Conservation (phyloP, 2,329 filamentous ascomycete species). For the Chaetomiaceae sp. region DNA sequence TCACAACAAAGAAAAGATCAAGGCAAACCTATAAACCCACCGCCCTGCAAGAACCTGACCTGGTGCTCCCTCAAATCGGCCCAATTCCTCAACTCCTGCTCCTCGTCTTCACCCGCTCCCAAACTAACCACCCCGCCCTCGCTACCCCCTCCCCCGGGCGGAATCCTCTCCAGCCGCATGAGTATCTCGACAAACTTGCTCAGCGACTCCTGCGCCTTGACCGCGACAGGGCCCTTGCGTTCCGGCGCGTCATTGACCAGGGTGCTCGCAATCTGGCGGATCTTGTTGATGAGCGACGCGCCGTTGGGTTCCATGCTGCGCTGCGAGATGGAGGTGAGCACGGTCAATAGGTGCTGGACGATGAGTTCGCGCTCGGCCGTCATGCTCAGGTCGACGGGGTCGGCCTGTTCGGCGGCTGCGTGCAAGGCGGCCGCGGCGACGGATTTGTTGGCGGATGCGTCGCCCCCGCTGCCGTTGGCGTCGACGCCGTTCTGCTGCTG, state of each 20-base stretch:
- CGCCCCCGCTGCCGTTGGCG: constrained; percentile 23
- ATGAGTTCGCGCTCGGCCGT: constrained; percentile 73
- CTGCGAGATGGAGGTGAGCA: constrained; percentile 74
- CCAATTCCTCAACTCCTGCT: constrained; percentile 73
- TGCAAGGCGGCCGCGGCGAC: constrained; percentile 19
- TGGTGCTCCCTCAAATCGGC: constrained; percentile 73
- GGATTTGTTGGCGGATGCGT: constrained; percentile 22
- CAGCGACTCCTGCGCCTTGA: constrained; percentile 66
- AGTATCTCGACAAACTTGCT: constrained; percentile 70
- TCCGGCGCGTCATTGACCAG: constrained; percentile 59
- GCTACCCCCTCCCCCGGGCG: constrained; percentile 38
- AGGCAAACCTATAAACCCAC: constrained; percentile 27
- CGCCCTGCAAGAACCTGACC: constrained; percentile 43
- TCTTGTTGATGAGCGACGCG: constrained; percentile 69
- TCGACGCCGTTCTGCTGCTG: constrained; percentile 33
- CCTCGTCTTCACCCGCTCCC: constrained; percentile 53
- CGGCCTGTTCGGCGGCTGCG: constrained; percentile 40
- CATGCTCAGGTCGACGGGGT: constrained; percentile 59
- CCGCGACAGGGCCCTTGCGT: constrained; percentile 47
- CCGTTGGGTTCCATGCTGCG: constrained; percentile 76
- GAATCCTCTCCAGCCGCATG: constrained; percentile 64
- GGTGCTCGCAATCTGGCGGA: constrained; percentile 77
- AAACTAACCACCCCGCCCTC: background rate
- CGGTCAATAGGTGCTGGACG: constrained; percentile 69
- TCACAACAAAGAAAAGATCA: constrained; percentile 3